phyloP scores from a whole-genome alignment of 139 green algal genomes.

The Tetraselmis chui region DNA sequence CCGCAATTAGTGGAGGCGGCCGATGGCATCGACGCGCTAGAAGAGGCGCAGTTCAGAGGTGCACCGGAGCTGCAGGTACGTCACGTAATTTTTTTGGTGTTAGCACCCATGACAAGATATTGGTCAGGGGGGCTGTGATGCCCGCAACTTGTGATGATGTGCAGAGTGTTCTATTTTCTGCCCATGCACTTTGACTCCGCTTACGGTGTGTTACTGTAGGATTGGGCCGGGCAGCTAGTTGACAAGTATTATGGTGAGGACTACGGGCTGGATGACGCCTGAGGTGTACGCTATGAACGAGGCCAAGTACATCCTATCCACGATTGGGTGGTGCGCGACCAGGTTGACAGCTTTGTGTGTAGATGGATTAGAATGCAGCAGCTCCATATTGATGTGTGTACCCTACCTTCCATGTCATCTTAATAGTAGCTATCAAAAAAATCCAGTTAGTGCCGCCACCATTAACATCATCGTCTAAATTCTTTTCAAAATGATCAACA shows the following conservation, averaged over 20 bases:
- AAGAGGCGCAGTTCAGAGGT: slow-evolving; percentile 32
- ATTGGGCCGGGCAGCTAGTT: slow-evolving; percentile 29
- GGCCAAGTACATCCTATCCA: no score
- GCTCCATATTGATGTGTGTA: no score
- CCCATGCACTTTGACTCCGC: slow-evolving; percentile 13
- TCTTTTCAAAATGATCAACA: no score
- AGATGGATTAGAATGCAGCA: no score
- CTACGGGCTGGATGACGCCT: slow-evolving; percentile 24
- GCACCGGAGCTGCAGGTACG: not conserved
- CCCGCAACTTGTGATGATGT: not conserved
- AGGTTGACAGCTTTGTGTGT: no score
- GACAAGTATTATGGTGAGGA: slow-evolving; percentile 36
- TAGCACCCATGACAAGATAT: not conserved
- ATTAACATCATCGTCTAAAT: no score
- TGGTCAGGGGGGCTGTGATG: not conserved
- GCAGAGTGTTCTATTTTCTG: slow-evolving; percentile 8
- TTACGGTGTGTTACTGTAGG: not conserved
- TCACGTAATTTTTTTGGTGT: not conserved
- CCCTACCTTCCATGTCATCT: no score
- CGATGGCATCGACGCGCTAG: slow-evolving; percentile 42
- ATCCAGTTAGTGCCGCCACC: no score
- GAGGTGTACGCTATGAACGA: no score
- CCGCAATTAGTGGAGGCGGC: slow-evolving; percentile 26
- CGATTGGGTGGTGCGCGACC: no score
- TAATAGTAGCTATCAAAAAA: no score